These are phyloP conservation scores for Solanum chacoense DNA, from an alignment of 305 asterid species.

Conservation along the genomic window DNA sequence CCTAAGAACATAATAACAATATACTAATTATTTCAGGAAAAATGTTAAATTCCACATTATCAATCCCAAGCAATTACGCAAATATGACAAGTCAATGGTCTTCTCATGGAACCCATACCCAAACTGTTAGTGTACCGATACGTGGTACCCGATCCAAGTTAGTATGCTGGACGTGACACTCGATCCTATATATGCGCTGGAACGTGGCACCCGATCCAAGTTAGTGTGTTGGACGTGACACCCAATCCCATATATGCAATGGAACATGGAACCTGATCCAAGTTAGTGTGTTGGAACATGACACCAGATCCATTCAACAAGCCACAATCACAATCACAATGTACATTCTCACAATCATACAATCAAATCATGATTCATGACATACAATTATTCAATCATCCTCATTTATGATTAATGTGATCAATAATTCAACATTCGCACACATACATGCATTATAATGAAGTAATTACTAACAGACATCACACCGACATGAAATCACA, in stretches of 20 bases:
- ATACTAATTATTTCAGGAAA: not conserved
- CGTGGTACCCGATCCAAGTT: not conserved
- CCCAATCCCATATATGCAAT: too few relatives aligned
- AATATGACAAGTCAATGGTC: not conserved
- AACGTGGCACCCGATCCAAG: not conserved
- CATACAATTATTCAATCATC: not conserved
- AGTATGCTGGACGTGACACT: not conserved
- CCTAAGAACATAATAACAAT: not conserved
- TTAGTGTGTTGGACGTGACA: not conserved
- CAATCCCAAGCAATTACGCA: not conserved
- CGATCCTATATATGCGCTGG: too few relatives aligned
- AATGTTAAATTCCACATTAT: not conserved
- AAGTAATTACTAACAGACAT: too few relatives aligned
- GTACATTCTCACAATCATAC: not conserved
- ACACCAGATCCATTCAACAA: not conserved
- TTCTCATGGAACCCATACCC: not conserved
- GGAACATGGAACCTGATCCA: not conserved
- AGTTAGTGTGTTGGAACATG: not conserved
- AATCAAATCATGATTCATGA: not conserved
- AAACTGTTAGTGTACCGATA: not conserved
- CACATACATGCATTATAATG: too few relatives aligned
- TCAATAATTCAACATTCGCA: not conserved
- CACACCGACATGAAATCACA: too few relatives aligned
- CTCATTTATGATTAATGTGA: not conserved
- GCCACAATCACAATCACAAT: not conserved